Conservation (phyloP, 306 rosid species). For the Phaseolus lunatus region DNA sequence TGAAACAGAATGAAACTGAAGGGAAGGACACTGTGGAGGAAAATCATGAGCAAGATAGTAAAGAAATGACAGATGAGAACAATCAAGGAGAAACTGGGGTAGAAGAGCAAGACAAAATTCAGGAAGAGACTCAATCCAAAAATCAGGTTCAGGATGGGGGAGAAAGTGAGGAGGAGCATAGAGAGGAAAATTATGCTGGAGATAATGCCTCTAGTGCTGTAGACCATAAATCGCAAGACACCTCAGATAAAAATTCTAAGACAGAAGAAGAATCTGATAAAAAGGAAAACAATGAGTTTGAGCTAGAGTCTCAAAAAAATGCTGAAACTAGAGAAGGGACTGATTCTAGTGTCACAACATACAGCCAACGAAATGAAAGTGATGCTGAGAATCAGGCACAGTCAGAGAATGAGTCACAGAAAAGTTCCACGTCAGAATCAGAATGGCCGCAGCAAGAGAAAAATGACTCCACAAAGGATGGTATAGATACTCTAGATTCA, state of each 20-base stretch:
- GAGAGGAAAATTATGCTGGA: slow-evolving; percentile 77
- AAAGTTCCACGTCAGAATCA: slow-evolving; percentile 43
- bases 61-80: slow-evolving; percentile 55
- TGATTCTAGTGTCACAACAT: slow-evolving; percentile 44
- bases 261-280: slow-evolving; percentile 58
- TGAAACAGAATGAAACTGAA: slow-evolving; percentile 37
- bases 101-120: slow-evolving; percentile 62
- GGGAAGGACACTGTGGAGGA: slow-evolving; percentile 48
- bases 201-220: slow-evolving; percentile 91
- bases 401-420: slow-evolving; percentile 49
- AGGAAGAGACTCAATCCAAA: slow-evolving; percentile 59
- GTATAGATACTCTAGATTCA: slow-evolving; percentile 36
- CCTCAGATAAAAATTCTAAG: slow-evolving; percentile 50
- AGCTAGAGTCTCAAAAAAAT: slow-evolving; percentile 52
- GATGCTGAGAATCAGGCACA: slow-evolving; percentile 48
- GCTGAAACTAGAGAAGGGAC: slow-evolving; percentile 50
- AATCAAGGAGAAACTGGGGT: slow-evolving; percentile 45
- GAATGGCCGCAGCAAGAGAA: slow-evolving; percentile 48
- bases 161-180: slow-evolving; percentile 55
- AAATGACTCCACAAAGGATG: slow-evolving; percentile 32
- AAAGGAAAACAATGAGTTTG: slow-evolving; percentile 58
- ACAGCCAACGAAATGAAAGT: slow-evolving; percentile 51
- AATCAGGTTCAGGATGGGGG: slow-evolving; percentile 67
- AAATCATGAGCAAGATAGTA: slow-evolving; percentile 41
- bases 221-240: slow-evolving; percentile 55